Evolutionary conservation across 768 basidiomycete species (phyloP).

Genomic region (Phlebiopsis flavidoalba): DNA sequence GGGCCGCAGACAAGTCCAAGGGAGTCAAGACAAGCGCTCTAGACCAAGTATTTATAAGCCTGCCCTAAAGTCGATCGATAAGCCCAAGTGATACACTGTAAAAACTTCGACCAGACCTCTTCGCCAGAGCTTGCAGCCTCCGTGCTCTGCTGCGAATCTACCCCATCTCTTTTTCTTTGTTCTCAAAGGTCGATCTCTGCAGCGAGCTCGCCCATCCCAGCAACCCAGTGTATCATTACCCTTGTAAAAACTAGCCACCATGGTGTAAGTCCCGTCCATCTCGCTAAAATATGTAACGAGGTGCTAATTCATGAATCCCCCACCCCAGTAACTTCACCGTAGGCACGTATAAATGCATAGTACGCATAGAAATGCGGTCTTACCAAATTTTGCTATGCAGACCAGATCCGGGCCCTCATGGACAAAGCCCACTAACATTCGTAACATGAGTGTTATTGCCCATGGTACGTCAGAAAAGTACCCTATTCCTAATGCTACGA

Average conservation of each 20-base stretch:
- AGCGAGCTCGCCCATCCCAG: constrained; percentile 13
- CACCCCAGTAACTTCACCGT: constrained; percentile 77
- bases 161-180: constrained; percentile 3
- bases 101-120: constrained; percentile 21
- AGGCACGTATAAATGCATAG: constrained; percentile 43
- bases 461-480: constrained; percentile 56
- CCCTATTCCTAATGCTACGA: neutral
- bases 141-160: constrained; percentile 23
- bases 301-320: constrained; percentile 23
- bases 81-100: constrained; percentile 17
- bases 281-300: constrained; percentile 18
- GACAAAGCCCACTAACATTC: constrained; percentile 87
- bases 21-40: neutral
- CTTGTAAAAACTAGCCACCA: constrained; percentile 51
- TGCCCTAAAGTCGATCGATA: constrained; percentile 48
- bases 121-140: constrained; percentile 25
- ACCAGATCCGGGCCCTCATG: constrained; percentile 87
- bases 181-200: constrained; percentile 15
- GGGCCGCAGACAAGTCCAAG: neutral
- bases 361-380: neutral
- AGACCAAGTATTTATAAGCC: constrained; percentile 18
- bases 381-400: constrained; percentile 32
- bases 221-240: constrained; percentile 16
- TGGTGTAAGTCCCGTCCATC: constrained; percentile 64
- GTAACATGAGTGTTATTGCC: constrained; percentile 93